Base-by-base conservation (phyloP, 352 stramenopile genomes). In the Globisporangium lucens region DNA sequence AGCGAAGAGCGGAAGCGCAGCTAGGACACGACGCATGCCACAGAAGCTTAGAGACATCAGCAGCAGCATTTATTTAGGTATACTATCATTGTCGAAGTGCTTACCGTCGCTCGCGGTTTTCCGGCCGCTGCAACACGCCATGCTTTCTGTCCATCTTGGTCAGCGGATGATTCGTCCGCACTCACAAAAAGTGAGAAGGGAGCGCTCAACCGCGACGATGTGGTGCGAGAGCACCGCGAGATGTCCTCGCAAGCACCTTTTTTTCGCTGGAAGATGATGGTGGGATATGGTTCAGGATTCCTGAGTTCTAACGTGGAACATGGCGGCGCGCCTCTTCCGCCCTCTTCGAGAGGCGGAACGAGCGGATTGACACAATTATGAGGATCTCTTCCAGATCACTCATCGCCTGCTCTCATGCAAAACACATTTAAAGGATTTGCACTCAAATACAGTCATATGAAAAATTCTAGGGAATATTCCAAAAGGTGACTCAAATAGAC, bases 1-100 rank as follows among this genome's bases (percentile, higher is more conserved):
- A 95, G 78, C 41, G 80, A 85, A 57, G 82, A 85, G 30, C 81
- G 81, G 70, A 93, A 95, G 24, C 71, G 59, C 46, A 91, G 12
- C 67, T 57, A 20, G 46, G 8, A 17, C 8, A 29, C 8, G 47
- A 55, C 27, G 29, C 53, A 59, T 15, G 43, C 4, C 17, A 49
- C 5, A 49, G 15, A 49, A 49, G 43, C 17, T 20, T n/a, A 47
- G 41, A 47, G 13, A 47, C 13, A 49, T 7, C 17, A 22, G 17
- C 17, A 47, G 3, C 53, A 59, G 2, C 53, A 59, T 22, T 9
- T n/a, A n/a, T n/a, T n/a, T n/a, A n/a, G n/a, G n/a, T 22, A 17
- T 17, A 22, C 4, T 4, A 20, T 20, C 43, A 22, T 5, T 49
- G 17, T 22, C 5, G 43, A 7, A 6, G 20, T 52, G 3, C 41